These are phyloP conservation scores for Auricularia heimuer DNA, from an alignment of 768 basidiomycete genomes.

Conservation along the genomic window DNA sequence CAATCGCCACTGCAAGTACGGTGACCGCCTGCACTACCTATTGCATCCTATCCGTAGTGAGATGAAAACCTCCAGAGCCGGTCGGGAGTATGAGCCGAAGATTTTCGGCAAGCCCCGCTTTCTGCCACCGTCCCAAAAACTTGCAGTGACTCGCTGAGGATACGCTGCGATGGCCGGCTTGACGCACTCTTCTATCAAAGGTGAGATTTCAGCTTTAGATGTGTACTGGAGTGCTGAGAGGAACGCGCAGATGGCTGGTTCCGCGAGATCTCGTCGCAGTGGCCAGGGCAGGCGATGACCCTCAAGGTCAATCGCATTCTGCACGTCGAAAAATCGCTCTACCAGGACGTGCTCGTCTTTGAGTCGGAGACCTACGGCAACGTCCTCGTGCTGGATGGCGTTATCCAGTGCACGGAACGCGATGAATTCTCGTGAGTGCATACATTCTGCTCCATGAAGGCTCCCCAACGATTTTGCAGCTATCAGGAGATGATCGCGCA, in stretches of 20 bases:
- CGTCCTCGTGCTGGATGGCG: constrained; percentile 89
- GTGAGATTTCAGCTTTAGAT: background rate
- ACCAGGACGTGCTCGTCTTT: constrained; percentile 96
- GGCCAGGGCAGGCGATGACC: constrained; percentile 97
- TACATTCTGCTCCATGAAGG: constrained; percentile 1
- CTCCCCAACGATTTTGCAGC: constrained; percentile 28
- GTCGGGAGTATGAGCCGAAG: no score
- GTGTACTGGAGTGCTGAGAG: background rate
- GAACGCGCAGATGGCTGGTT: constrained; percentile 76
- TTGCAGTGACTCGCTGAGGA: background rate
- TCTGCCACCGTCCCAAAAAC: background rate
- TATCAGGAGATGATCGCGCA: constrained; percentile 99
- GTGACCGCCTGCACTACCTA: no score
- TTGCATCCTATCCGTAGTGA: no score
- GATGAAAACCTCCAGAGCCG: no score
- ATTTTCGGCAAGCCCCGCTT: background rate
- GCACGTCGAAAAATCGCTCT: constrained; percentile 85
- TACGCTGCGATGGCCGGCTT: constrained; percentile 5
- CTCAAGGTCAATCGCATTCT: constrained; percentile 92
- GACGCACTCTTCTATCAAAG: constrained; percentile 8
- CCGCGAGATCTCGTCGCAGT: constrained; percentile 88
- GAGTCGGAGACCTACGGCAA: constrained; percentile 96
- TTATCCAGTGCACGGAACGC: constrained; percentile 93
- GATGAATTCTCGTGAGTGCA: constrained; percentile 91
- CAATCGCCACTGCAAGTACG: no score